Base-by-base conservation (phyloP, 2,329 filamentous ascomycete species). In the Penicillium psychrosexuale region DNA sequence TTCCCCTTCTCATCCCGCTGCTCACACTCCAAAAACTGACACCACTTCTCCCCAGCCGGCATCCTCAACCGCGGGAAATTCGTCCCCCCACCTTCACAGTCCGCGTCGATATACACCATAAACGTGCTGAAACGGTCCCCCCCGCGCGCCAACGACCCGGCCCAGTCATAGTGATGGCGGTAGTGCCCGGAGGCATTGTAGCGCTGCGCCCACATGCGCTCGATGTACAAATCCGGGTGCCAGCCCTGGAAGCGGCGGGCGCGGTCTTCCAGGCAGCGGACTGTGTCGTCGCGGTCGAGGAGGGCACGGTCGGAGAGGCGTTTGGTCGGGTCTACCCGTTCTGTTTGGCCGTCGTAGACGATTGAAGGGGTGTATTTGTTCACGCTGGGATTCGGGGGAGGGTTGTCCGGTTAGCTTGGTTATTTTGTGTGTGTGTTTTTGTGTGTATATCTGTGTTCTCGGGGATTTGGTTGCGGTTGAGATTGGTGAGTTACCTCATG, bases 101-200 rank as follows among this genome's bases (percentile, higher is more conserved):
- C 72, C 7, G 70, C 78, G 8, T 73, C 69, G 0, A 86, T 66
- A 63, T 85, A 86, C 1, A 86, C 83, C 82, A 86, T 85, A 62
- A 86, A 86, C 3, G 78, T 83, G 52, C 78, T 83, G 6, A 82
- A 69, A 0, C 84, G 72, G 34, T 76, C 77, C 4, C 68, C 74
- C 47, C 68, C 70, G 3, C 64, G 68, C 47, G 59, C 69, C 22
- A 66, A 66, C 0, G 73, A 71, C 6, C 76, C 77, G 39, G 70
- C 72, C 82, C 82, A 85, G 68, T 86, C 84, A 65, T 80, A 86
- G 61, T 85, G 83, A 57, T 83, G 77, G 3, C 70, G 70, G 66
- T 86, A 86, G 66, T 85, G 82, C 1, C 83, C 84, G 3, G 75
- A 77, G 6, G 71, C 65, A n/a, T 79, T 80, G 63, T 86, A 86